Evolutionary conservation across 768 basidiomycete species (phyloP).

Genomic region (Pleurotus cornucopiae): DNA sequence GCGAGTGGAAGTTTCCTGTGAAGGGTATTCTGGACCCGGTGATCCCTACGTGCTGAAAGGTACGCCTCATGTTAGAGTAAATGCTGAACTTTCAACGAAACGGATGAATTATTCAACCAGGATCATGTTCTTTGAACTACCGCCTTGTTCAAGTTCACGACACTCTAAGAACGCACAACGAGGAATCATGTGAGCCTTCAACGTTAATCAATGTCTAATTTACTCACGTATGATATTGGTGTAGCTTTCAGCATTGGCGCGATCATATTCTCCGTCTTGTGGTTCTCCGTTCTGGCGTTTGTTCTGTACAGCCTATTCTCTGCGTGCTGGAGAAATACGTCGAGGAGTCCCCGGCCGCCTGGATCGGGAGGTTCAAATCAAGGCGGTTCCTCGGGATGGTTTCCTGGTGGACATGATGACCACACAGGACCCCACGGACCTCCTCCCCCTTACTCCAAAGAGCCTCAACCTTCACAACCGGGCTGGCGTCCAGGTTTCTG

Average conservation of each 20-base stretch:
- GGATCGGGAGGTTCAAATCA: conserved; percentile 30
- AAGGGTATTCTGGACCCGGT: conserved; percentile 83
- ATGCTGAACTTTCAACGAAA: background rate
- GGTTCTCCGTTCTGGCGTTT: conserved; percentile 46
- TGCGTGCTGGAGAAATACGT: conserved; percentile 38
- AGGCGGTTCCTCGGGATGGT: conserved; percentile 40
- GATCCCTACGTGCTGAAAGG: conserved; percentile 87
- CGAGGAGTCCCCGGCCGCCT: conserved; percentile 21
- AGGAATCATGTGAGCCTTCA: conserved; percentile 20
- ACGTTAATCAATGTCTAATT: conserved; percentile 24
- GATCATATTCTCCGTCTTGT: conserved; percentile 52
- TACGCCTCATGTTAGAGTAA: conserved; percentile 20
- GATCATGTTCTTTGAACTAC: conserved; percentile 86
- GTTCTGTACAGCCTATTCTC: conserved; percentile 56
- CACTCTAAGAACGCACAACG: conserved; percentile 27
- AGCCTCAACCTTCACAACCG: conserved; percentile 18
- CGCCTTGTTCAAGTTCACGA: conserved; percentile 67
- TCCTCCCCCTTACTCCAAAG: conserved; percentile 58
- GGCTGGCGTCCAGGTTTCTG: conserved; percentile 77
- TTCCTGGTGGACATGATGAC: conserved; percentile 43
- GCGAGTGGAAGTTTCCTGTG: conserved; percentile 80
- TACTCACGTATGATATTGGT: background rate
- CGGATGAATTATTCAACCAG: conserved; percentile 28
- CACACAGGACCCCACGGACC: conserved; percentile 35
- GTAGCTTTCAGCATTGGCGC: conserved; percentile 44